phyloP scores from a whole-genome alignment of 441 rosid species.

The Populus hybrid region DNA sequence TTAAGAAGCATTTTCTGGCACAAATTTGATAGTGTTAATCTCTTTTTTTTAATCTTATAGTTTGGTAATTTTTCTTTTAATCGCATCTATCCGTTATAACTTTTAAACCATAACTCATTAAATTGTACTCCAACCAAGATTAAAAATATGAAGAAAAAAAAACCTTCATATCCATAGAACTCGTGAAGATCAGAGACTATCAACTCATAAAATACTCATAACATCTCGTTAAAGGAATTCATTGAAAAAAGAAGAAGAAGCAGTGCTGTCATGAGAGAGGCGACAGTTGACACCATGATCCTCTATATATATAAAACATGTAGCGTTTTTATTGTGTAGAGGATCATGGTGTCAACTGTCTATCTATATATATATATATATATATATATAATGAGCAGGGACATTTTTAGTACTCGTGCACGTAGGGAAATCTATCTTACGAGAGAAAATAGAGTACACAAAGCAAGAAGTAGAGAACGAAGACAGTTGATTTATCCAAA shows the following conservation, averaged over 20 bases:
- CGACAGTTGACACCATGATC: too few relatives aligned
- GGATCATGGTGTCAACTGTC: too few relatives aligned
- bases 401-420: neutral
- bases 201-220: neutral
- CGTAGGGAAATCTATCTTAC: neutral
- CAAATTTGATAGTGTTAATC: too few relatives aligned
- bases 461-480: neutral
- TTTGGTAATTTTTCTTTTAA: neutral
- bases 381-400: neutral
- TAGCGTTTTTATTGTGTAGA: too few relatives aligned
- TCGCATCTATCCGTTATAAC: too few relatives aligned
- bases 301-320: too few relatives aligned
- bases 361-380: too few relatives aligned
- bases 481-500: slow-evolving; percentile 9
- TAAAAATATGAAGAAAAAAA: too few relatives aligned
- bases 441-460: neutral
- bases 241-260: too few relatives aligned
- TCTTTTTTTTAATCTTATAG: neutral
- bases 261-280: too few relatives aligned
- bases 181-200: neutral
- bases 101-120: too few relatives aligned
- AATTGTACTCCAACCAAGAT: neutral
- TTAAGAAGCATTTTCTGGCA: neutral
- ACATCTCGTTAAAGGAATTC: neutral
- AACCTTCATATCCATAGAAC: too few relatives aligned